Percentiles rank a stretch among this genome's conserved stretches.
Conservation (phyloP, 2,329 filamentous ascomycete species). For the Lachnum nothofagi region DNA sequence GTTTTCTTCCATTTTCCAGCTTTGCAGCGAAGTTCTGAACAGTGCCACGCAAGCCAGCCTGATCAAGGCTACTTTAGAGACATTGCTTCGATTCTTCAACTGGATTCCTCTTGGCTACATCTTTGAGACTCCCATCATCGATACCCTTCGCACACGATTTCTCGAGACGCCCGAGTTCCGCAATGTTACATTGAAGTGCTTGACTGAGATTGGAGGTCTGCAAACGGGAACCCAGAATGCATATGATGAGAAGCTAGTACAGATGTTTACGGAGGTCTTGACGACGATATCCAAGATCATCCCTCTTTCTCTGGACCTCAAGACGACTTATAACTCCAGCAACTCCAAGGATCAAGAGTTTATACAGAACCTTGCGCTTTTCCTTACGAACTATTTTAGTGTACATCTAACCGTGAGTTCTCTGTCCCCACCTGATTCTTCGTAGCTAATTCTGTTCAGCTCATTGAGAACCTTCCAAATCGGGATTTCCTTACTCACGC, state of each 20-base stretch:
- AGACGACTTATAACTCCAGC: slow-evolving; percentile 83
- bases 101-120: slow-evolving; percentile 99
- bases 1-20: slow-evolving; percentile 96
- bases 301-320: slow-evolving; percentile 82
- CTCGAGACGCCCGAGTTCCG: slow-evolving; percentile 91
- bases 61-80: slow-evolving; percentile 95
- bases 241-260: slow-evolving; percentile 91
- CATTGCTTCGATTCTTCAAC: slow-evolving; percentile 91
- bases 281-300: slow-evolving; percentile 92
- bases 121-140: slow-evolving; percentile 94
- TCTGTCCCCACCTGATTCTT: not conserved
- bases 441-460: slow-evolving; percentile 41
- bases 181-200: slow-evolving; percentile 91
- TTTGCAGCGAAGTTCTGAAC: slow-evolving; percentile 91
- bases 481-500: slow-evolving; percentile 90
- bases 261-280: slow-evolving; percentile 97
- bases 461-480: slow-evolving; percentile 94
- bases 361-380: slow-evolving; percentile 91
- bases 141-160: slow-evolving; percentile 87
- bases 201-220: slow-evolving; percentile 93
- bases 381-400: slow-evolving; percentile 94
- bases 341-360: slow-evolving; percentile 95
- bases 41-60: slow-evolving; percentile 83
- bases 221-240: slow-evolving; percentile 71
- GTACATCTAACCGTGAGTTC: slow-evolving; percentile 73